Conservation (phyloP, 2,329 filamentous ascomycete species). For the Microsporum audouinii region DNA sequence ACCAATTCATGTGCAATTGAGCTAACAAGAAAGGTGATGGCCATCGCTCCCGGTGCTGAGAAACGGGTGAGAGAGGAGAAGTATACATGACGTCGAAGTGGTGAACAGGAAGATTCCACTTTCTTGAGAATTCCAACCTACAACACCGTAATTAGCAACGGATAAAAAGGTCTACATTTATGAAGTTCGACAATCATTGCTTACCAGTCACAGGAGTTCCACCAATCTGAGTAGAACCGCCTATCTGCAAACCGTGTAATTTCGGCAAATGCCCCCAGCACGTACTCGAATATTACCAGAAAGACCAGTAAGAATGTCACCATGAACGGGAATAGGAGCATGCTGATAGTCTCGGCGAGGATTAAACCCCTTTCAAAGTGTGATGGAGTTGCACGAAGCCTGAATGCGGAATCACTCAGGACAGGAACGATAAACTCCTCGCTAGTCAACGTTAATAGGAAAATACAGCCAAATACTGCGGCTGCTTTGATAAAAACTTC, state of each 20-base stretch:
- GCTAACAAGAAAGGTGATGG: conserved; percentile 84
- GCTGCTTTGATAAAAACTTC: conserved; percentile 74
- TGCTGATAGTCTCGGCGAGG: conserved; percentile 77
- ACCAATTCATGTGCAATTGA: conserved; percentile 87
- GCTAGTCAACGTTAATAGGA: conserved; percentile 77
- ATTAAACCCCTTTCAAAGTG: conserved; percentile 61
- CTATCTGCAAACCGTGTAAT: conserved; percentile 87
- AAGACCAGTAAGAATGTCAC: conserved; percentile 90
- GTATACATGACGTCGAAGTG: conserved; percentile 88
- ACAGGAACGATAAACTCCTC: conserved; percentile 95
- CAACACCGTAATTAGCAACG: neutral
- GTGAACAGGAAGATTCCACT: conserved; percentile 98
- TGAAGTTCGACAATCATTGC: neutral
- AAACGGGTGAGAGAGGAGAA: conserved; percentile 65
- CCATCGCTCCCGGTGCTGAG: conserved; percentile 64
- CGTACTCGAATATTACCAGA: conserved; percentile 95
- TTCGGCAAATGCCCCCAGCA: conserved; percentile 87
- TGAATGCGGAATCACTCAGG: conserved; percentile 57
- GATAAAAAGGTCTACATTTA: neutral
- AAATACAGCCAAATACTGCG: conserved; percentile 92
- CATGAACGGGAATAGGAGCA: conserved; percentile 95
- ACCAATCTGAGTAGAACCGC: conserved; percentile 76
- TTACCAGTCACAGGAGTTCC: conserved; percentile 47
- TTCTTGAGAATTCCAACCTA: conserved; percentile 83
- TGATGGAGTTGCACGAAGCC: conserved; percentile 39